Evolutionary conservation across 306 rosid genomes (phyloP).

Genomic region (Fagus sylvatica): DNA sequence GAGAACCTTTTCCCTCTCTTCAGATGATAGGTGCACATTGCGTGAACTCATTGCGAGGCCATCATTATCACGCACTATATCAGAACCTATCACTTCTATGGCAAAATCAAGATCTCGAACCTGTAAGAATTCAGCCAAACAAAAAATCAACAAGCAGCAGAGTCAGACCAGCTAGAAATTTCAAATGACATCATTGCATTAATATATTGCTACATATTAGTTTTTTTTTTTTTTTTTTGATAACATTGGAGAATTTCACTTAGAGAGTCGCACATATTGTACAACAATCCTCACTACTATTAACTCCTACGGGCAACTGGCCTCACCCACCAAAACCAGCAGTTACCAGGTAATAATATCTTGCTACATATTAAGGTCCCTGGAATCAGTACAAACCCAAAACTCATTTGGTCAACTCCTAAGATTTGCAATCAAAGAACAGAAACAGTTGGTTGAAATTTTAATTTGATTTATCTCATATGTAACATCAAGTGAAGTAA

Average conservation of each 20-base stretch:
- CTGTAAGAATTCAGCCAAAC: constrained; percentile 41
- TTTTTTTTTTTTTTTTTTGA: too few relatives aligned
- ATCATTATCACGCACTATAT: constrained; percentile 62
- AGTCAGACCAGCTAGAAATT: not conserved
- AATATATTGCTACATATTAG: not conserved
- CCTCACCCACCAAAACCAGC: too few relatives aligned
- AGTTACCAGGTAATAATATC: too few relatives aligned
- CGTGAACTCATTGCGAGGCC: constrained; percentile 97
- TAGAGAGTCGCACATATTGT: too few relatives aligned
- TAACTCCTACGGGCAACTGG: too few relatives aligned
- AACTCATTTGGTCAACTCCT: not conserved
- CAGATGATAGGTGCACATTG: constrained; percentile 74
- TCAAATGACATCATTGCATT: not conserved
- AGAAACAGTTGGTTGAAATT: not conserved
- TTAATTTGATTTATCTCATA: too few relatives aligned
- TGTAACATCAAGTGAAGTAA: not conserved
- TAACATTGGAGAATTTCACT: too few relatives aligned
- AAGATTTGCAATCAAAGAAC: not conserved
- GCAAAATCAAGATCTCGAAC: constrained; percentile 92
- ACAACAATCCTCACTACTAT: too few relatives aligned
- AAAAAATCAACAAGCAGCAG: constrained; percentile 10
- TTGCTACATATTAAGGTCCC: not conserved
- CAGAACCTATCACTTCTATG: constrained; percentile 66
- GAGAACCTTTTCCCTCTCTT: constrained; percentile 73
- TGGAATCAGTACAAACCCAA: constrained; percentile 3